A percentile compares a stretch with the other conserved stretches of the same genome.
Evolutionary conservation across 768 basidiomycete genomes (phyloP).

Genomic region (Tulasnella sp.): DNA sequence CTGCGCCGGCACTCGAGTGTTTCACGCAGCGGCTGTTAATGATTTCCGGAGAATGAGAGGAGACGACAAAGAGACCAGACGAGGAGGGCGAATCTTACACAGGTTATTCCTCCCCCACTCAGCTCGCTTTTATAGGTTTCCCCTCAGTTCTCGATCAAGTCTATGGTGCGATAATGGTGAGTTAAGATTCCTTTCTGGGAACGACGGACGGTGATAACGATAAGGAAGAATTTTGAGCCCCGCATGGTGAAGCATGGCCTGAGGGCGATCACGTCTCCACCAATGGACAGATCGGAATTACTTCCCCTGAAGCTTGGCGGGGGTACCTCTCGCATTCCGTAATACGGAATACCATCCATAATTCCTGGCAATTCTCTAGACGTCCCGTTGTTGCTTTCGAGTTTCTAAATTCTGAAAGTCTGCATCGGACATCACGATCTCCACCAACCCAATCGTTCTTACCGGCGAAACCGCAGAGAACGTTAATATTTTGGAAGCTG

Average conservation of each 20-base stretch:
- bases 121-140: neutral
- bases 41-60: neutral
- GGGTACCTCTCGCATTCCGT: neutral
- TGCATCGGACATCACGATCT: no score
- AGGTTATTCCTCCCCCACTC: neutral
- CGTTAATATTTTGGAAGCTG: neutral
- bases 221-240: neutral
- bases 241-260: neutral
- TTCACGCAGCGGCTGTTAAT: neutral
- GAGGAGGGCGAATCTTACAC: neutral
- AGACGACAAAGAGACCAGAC: neutral
- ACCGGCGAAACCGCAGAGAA: neutral
- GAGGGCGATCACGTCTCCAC: conserved; percentile 1
- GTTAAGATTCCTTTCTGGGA: neutral
- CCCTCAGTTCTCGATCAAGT: neutral
- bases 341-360: neutral
- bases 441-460: neutral
- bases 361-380: no score
- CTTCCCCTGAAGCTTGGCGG: neutral
- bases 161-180: neutral
- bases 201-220: neutral
- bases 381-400: no score
- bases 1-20: neutral
- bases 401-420: no score
- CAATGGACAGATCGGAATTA: neutral